Evolutionary conservation across 257 asterid genomes (phyloP).

Genomic region (Solanum microdontum): DNA sequence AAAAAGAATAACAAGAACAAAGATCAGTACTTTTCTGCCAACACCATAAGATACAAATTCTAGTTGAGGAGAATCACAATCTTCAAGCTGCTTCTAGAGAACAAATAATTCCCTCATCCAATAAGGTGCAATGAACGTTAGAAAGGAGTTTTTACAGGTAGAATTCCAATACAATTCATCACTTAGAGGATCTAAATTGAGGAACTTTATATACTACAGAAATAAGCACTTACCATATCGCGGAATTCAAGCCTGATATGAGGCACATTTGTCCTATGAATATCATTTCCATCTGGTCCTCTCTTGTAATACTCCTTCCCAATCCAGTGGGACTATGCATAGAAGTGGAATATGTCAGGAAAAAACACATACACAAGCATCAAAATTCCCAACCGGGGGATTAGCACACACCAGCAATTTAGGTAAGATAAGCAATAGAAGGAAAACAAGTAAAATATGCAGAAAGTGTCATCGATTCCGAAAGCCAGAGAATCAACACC

Average conservation of each 20-base stretch:
- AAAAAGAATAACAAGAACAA: neutral
- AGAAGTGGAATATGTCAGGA: neutral
- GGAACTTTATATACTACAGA: neutral
- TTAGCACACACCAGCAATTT: neutral
- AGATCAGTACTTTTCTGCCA: neutral
- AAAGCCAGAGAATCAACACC: neutral
- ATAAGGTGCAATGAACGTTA: neutral
- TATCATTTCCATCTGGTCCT: constrained; percentile 92
- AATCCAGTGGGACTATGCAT: constrained; percentile 78
- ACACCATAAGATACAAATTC: neutral
- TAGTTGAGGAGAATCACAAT: neutral
- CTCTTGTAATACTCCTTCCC: constrained; percentile 78
- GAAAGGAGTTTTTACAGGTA: neutral
- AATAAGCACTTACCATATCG: constrained; percentile 46
- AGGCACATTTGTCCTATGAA: constrained; percentile 92
- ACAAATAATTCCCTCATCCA: neutral
- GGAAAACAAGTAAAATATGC: neutral
- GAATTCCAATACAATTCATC: neutral
- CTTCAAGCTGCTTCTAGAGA: neutral
- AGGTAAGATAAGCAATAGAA: neutral
- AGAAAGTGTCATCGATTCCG: neutral
- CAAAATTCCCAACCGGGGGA: neutral
- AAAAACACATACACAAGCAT: neutral
- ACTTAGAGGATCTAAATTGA: neutral
- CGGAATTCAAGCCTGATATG: constrained; percentile 91